Evolutionary conservation across 805 yeast genomes (phyloP).

Genomic region (Cyberlindnera euphorbiae): DNA sequence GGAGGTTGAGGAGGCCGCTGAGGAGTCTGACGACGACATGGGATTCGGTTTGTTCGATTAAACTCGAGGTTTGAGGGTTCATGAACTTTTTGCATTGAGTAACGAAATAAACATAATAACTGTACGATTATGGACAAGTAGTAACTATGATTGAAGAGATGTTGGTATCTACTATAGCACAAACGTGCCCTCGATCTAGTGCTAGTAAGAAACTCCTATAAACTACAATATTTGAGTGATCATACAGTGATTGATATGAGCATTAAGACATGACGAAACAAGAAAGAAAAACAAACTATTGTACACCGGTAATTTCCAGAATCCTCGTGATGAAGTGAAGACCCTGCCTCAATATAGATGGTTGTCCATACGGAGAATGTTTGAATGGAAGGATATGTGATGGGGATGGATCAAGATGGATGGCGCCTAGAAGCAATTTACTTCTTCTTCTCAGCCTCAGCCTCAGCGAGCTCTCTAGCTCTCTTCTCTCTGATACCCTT

Average conservation of each 20-base stretch:
- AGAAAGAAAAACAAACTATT: slow-evolving; percentile 10
- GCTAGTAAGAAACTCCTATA: too few species aligned
- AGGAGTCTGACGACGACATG: slow-evolving; percentile 80
- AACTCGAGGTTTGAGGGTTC: slow-evolving; percentile 16
- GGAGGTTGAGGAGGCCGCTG: slow-evolving; percentile 54
- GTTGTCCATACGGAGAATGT: neutral
- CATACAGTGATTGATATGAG: slow-evolving; percentile 7
- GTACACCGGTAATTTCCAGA: slow-evolving; percentile 10
- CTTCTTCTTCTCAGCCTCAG: slow-evolving; percentile 99
- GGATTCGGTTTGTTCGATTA: slow-evolving; percentile 91
- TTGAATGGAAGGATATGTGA: neutral
- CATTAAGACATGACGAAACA: slow-evolving; percentile 16
- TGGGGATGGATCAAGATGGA: neutral
- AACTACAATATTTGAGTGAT: neutral
- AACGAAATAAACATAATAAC: slow-evolving; percentile 7
- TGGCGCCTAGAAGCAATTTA: slow-evolving; percentile 36
- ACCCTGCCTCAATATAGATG: neutral
- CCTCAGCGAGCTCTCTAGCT: slow-evolving; percentile 95
- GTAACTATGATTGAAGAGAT: too few species aligned
- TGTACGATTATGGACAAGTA: slow-evolving; percentile 12
- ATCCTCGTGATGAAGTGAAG: neutral
- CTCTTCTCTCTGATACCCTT: slow-evolving; percentile 97
- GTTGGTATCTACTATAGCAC: too few species aligned
- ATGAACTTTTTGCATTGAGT: slow-evolving; percentile 10
- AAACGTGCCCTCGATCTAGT: too few species aligned